phyloP scores from a whole-genome alignment of 768 basidiomycete species.

The Pulveroboletus sp. region DNA sequence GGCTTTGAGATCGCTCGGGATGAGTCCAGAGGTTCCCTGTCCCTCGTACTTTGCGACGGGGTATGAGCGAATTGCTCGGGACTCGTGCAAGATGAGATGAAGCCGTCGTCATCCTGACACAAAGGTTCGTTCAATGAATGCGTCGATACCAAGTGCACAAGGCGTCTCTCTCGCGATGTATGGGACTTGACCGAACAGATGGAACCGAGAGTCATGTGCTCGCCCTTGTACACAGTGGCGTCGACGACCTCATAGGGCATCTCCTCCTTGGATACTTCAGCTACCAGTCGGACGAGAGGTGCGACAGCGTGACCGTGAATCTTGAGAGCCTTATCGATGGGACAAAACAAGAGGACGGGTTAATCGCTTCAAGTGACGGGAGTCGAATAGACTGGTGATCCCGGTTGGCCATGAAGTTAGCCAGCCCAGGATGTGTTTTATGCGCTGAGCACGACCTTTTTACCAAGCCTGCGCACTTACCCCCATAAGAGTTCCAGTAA shows the following conservation, averaged over 20 bases:
- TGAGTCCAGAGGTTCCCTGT: conserved; percentile 18
- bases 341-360: not conserved
- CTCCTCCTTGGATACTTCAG: conserved; percentile 35
- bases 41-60: conserved; percentile 24
- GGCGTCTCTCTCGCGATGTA: conserved; percentile 19
- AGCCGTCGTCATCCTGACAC: conserved; percentile 29
- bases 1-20: conserved; percentile 10
- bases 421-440: not conserved
- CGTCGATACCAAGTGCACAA: no score
- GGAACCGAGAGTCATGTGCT: conserved; percentile 32
- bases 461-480: no score
- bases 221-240: conserved; percentile 31
- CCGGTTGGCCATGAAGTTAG: no score
- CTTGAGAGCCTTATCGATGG: conserved; percentile 40
- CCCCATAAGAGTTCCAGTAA: no score
- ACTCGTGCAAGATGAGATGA: conserved; percentile 24
- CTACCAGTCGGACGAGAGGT: conserved; percentile 40
- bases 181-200: conserved; percentile 39
- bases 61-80: conserved; percentile 30
- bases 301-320: conserved; percentile 38
- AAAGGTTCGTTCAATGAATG: not conserved
- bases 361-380: not conserved
- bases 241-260: conserved; percentile 35
- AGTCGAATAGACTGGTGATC: not conserved
- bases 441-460: no score